Evolutionary conservation across 129 eudicot species (phyloP), one percentile per base, ranked within the genome.

Genomic region (Flaveria brownii): DNA sequence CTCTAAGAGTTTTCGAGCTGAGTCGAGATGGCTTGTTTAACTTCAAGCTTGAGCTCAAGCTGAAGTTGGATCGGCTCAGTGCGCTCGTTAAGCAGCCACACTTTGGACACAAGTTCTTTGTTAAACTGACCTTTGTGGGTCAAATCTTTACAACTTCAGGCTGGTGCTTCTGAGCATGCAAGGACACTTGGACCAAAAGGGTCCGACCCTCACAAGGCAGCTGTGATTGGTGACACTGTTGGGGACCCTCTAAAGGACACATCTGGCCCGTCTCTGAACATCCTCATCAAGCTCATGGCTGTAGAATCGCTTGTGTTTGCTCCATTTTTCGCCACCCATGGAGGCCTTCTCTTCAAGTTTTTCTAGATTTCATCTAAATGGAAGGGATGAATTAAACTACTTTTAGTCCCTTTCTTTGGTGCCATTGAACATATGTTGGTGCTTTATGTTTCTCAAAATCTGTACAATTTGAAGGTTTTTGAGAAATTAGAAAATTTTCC

Each of bases 221-320:
- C 97, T 46, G 97, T 92, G 42, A 88, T 92, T 30, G 97, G 97
- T 17, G 97, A 89, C 84, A 92, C 96, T 2, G 85, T 92, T 22
- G 97, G 97, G 39, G 97, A 91, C 82, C 97, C 97, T 1, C 81
- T 88, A 70, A 91, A 91, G 87, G 97, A 91, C 82, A 91, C 97
- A 15, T 91, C 97, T 26, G 97, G 97, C 30, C 97, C 97, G 17
- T 87, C 97, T 8, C 85, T 92, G 2, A 92, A 92, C 88, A 92
- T 92, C 77, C 91, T 92, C 25, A 87, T 92, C 81, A 92, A 92
- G 88, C 91, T 92, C 15, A 92, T 92, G 97, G 97, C 97, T 7
- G 97, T 92, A 0, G 97, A 92, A 50, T 92, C 97, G 11, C 91
- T 92, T 6, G 97, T 92, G 70, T 92, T 92, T 61, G 97, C 97